Evolutionary conservation across 2,329 filamentous ascomycete species (phyloP).

Genomic region (Cercospora sp.): DNA sequence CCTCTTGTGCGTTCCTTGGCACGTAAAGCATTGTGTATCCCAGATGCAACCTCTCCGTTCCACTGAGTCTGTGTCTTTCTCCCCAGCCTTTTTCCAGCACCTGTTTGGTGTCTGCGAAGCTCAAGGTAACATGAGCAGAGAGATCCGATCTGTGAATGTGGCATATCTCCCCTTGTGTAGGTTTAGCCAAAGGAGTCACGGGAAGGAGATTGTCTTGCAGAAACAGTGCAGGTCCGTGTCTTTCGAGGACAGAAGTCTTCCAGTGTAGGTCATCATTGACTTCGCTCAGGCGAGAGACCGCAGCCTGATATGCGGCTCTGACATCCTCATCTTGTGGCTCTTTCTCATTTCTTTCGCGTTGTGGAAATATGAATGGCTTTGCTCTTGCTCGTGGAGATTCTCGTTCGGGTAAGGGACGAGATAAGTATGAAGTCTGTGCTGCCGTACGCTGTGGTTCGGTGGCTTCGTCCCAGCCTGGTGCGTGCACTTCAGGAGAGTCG

Average conservation of each 20-base stretch:
- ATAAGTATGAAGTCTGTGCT: slow-evolving; percentile 7
- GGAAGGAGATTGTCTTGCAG: not conserved
- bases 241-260: slow-evolving; percentile 18
- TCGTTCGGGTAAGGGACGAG: slow-evolving; percentile 1
- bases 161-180: slow-evolving; percentile 17
- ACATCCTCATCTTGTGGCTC: slow-evolving; percentile 3
- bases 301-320: slow-evolving; percentile 4
- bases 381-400: slow-evolving; percentile 6
- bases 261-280: not conserved
- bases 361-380: slow-evolving; percentile 10
- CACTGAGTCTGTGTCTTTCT: slow-evolving; percentile 20
- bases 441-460: slow-evolving; percentile 4
- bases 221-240: slow-evolving; percentile 18
- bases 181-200: not conserved
- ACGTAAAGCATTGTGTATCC: slow-evolving; percentile 24
- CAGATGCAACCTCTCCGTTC: slow-evolving; percentile 16
- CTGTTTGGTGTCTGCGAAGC: slow-evolving; percentile 17
- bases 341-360: slow-evolving; percentile 10
- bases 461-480: slow-evolving; percentile 7
- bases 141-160: slow-evolving; percentile 20
- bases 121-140: slow-evolving; percentile 20
- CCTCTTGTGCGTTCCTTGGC: slow-evolving; percentile 14
- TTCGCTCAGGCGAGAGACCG: slow-evolving; percentile 10
- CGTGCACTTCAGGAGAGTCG: slow-evolving; percentile 1
- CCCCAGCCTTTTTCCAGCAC: slow-evolving; percentile 22